Conservation (phyloP, 441 rosid species). For the Gossypium lobatum region DNA sequence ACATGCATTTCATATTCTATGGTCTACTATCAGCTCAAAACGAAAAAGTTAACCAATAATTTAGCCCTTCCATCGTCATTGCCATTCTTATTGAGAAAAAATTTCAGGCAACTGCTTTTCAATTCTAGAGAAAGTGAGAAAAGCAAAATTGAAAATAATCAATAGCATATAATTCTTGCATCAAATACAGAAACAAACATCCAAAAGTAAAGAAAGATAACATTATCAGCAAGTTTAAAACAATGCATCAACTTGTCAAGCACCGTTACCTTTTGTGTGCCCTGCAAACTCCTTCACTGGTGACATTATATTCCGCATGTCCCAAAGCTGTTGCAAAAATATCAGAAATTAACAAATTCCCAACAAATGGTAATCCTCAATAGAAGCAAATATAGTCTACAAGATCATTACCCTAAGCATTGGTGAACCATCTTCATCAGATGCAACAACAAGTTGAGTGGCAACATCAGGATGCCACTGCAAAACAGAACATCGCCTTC, state of each 20-base stretch:
- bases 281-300: conserved; percentile 91
- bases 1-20: not conserved
- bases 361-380: conserved; percentile 3
- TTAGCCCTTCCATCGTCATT: not conserved
- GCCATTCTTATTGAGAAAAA: not conserved
- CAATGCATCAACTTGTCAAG: not conserved
- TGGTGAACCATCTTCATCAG: conserved; percentile 92
- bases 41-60: not conserved
- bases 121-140: not conserved
- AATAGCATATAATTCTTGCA: not conserved
- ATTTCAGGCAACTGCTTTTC: not conserved
- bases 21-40: not conserved
- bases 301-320: conserved; percentile 85
- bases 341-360: conserved; percentile 6
- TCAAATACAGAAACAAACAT: not conserved
- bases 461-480: conserved; percentile 99
- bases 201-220: not conserved
- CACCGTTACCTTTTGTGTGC: conserved; percentile 71
- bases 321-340: conserved; percentile 79
- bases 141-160: not conserved
- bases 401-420: conserved; percentile 58
- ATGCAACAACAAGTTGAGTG: conserved; percentile 96
- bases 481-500: conserved; percentile 94
- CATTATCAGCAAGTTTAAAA: not conserved
- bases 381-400: conserved; percentile 11